These are phyloP conservation scores for Drechmeria coniospora DNA, from an alignment of 2,329 filamentous ascomycete genomes.

Conservation along the genomic window DNA sequence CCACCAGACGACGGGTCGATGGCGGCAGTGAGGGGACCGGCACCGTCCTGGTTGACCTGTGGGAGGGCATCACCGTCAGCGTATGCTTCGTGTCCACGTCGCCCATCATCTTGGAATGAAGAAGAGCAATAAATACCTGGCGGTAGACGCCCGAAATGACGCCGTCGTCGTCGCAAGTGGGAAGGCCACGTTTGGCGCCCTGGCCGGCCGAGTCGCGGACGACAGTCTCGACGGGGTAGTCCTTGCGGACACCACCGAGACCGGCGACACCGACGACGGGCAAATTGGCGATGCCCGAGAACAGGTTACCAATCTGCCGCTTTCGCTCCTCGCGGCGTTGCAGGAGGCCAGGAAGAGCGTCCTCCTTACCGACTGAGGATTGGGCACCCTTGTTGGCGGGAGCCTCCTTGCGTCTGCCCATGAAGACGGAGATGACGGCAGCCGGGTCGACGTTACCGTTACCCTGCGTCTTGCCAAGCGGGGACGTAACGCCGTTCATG, in stretches of 20 bases:
- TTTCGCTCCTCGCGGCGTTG: conserved; percentile 10
- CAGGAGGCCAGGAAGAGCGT: conserved; percentile 18
- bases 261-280: conserved; percentile 6
- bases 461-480: conserved; percentile 46
- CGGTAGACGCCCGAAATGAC: conserved; percentile 48
- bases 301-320: conserved; percentile 15
- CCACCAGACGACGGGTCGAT: conserved; percentile 50
- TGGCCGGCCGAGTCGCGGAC: conserved; percentile 38
- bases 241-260: conserved; percentile 17
- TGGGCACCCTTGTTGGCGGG: conserved; percentile 23
- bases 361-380: conserved; percentile 24
- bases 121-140: too few species aligned
- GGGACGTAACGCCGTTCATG: conserved; percentile 30
- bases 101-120: too few species aligned
- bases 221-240: conserved; percentile 31
- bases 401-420: conserved; percentile 25
- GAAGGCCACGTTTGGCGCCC: conserved; percentile 38
- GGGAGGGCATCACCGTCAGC: not conserved
- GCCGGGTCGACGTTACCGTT: conserved; percentile 41
- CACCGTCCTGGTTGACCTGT: conserved; percentile 58
- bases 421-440: conserved; percentile 42
- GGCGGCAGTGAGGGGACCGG: conserved; percentile 43
- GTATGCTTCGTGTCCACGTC: conserved; percentile 1
- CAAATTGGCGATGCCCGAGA: conserved; percentile 9
- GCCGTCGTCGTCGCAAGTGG: conserved; percentile 44